These are phyloP conservation scores for Suhomyces coccinellae DNA, from an alignment of 1,139 yeast genomes.

Conservation along the genomic window DNA sequence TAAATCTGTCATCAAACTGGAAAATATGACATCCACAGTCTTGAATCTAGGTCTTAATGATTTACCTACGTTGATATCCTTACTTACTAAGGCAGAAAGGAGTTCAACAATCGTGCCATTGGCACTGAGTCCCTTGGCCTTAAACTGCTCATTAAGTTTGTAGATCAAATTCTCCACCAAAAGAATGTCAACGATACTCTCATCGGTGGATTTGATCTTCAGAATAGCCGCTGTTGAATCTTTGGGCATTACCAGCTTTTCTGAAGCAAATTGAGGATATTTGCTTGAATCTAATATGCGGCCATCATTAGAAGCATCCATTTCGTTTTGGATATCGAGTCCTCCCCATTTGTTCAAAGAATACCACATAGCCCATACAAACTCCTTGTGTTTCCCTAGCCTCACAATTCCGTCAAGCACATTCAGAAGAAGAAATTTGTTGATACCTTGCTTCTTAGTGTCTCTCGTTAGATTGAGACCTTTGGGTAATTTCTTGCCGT, in stretches of 20 bases:
- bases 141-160: conserved; percentile 31
- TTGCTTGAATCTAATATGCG: conserved; percentile 9
- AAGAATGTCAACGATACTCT: conserved; percentile 24
- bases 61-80: conserved; percentile 19
- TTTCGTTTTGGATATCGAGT: conserved; percentile 6
- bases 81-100: conserved; percentile 24
- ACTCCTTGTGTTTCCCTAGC: conserved; percentile 36
- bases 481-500: conserved; percentile 21
- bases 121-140: conserved; percentile 21
- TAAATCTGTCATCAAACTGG: conserved; percentile 35
- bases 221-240: neutral
- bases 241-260: neutral
- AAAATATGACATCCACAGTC: conserved; percentile 33
- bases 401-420: conserved; percentile 34
- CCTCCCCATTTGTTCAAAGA: conserved; percentile 35
- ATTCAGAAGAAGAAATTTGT: conserved; percentile 34
- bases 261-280: conserved; percentile 9
- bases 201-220: conserved; percentile 10
- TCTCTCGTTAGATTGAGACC: conserved; percentile 2
- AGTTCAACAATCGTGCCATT: conserved; percentile 26
- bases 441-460: conserved; percentile 20
- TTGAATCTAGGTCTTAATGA: conserved; percentile 24
- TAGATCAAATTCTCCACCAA: conserved; percentile 37
- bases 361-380: conserved; percentile 32
- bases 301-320: conserved; percentile 3